Conservation (phyloP, 1,284 basidiomycete genomes). For the Heterobasidion occidentale region DNA sequence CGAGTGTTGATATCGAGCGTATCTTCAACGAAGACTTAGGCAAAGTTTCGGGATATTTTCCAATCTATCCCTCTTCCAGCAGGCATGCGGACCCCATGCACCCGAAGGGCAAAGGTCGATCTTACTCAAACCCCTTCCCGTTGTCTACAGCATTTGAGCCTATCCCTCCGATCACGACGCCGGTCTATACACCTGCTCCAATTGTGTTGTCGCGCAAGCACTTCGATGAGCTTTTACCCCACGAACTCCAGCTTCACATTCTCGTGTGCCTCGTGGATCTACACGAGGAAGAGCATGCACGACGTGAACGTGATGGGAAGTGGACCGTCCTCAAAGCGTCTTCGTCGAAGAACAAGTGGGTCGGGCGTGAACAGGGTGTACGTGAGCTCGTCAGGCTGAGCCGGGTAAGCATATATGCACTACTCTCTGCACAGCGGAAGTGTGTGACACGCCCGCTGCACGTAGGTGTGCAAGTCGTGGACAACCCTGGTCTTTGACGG, state of each 20-base stretch:
- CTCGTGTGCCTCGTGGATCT: slow-evolving; percentile 44
- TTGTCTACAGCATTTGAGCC: slow-evolving; percentile 44
- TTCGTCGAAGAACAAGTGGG: slow-evolving; percentile 50
- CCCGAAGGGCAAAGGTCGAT: slow-evolving; percentile 46
- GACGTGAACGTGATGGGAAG: slow-evolving; percentile 29
- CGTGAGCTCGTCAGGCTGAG: slow-evolving; percentile 75
- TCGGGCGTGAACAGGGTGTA: slow-evolving; percentile 63
- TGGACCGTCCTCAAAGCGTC: slow-evolving; percentile 52
- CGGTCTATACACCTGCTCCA: slow-evolving; percentile 32
- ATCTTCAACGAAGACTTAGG: slow-evolving; percentile 10
- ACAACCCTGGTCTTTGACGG: slow-evolving; percentile 77
- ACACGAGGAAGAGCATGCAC: slow-evolving; percentile 46
- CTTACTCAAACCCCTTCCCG: slow-evolving; percentile 56
- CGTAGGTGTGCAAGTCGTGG: slow-evolving; percentile 81
- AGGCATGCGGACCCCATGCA: slow-evolving; percentile 13
- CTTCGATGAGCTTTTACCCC: slow-evolving; percentile 65
- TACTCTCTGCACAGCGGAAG: slow-evolving; percentile 12
- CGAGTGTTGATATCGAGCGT: slow-evolving; percentile 17
- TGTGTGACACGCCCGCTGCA: slow-evolving; percentile 12
- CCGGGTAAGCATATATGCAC: slow-evolving; percentile 47
- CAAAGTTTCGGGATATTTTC: background rate
- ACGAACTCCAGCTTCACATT: slow-evolving; percentile 67
- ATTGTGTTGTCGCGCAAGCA: slow-evolving; percentile 32
- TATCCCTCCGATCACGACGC: slow-evolving; percentile 37
- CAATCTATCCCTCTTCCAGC: slow-evolving; percentile 1